Evolutionary conservation across 2,329 filamentous ascomycete species (phyloP).

Genomic region (Zalaria obscura): DNA sequence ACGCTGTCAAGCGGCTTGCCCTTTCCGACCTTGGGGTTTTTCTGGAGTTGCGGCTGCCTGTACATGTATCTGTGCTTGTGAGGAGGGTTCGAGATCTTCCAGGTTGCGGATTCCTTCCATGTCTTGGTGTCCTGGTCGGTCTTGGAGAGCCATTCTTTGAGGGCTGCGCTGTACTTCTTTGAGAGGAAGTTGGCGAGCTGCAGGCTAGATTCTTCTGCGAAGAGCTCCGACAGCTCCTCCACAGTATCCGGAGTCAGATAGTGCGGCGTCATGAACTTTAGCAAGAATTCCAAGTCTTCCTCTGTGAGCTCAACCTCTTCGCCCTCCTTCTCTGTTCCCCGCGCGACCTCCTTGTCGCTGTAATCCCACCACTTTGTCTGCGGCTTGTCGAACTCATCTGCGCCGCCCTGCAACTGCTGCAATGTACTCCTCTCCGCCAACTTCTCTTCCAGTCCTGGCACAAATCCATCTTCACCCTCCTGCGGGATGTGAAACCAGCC

Average conservation of each 20-base stretch:
- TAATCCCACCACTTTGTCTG: slow-evolving; percentile 41
- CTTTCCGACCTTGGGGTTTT: not conserved
- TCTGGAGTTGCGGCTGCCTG: slow-evolving; percentile 35
- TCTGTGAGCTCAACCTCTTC: slow-evolving; percentile 50
- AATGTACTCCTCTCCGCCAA: slow-evolving; percentile 81
- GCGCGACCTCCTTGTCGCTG: slow-evolving; percentile 7
- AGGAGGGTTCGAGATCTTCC: slow-evolving; percentile 53
- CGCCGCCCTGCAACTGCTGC: slow-evolving; percentile 83
- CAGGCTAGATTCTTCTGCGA: slow-evolving; percentile 71
- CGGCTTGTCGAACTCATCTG: slow-evolving; percentile 77
- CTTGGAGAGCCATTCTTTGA: slow-evolving; percentile 52
- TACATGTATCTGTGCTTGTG: slow-evolving; percentile 94
- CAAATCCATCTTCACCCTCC: slow-evolving; percentile 80
- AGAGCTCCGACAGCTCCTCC: slow-evolving; percentile 65
- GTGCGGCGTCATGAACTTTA: slow-evolving; percentile 78
- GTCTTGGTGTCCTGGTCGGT: slow-evolving; percentile 4
- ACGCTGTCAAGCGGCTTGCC: slow-evolving; percentile 25
- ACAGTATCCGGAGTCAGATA: slow-evolving; percentile 89
- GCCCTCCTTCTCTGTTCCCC: slow-evolving; percentile 38
- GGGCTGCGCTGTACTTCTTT: slow-evolving; percentile 57
- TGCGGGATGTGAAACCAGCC: slow-evolving; percentile 99
- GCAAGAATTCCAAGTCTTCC: slow-evolving; percentile 72
- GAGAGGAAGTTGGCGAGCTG: slow-evolving; percentile 67
- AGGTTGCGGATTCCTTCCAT: slow-evolving; percentile 29
- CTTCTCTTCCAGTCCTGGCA: slow-evolving; percentile 76